These are phyloP conservation scores for Pilatotrama ljubarskyi DNA, from an alignment of 768 basidiomycete species.

Conservation along the genomic window DNA sequence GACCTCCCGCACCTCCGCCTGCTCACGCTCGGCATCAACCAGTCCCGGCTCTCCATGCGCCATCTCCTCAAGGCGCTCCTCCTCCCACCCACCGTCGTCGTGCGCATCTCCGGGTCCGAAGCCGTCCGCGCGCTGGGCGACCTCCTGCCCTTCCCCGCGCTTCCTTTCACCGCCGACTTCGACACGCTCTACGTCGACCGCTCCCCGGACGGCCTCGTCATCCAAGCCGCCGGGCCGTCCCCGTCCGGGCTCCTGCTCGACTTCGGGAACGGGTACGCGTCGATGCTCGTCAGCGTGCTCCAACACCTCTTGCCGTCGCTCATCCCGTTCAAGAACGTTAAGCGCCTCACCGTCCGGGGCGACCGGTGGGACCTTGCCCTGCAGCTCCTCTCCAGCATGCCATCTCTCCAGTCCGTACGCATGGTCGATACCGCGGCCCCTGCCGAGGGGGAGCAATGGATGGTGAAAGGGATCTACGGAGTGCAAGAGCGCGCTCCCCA, in stretches of 20 bases:
- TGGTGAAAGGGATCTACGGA: background rate
- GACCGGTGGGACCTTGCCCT: background rate
- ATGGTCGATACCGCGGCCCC: background rate
- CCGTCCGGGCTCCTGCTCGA: conserved; percentile 10
- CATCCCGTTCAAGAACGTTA: background rate
- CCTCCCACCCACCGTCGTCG: conserved; percentile 6
- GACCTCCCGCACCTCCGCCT: conserved; percentile 5
- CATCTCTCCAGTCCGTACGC: background rate
- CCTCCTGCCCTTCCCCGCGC: conserved; percentile 11
- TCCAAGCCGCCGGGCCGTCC: conserved; percentile 5
- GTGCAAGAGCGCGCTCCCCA: background rate
- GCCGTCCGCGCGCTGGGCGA: conserved; percentile 12
- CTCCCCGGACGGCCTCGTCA: background rate
- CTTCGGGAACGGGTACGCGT: background rate
- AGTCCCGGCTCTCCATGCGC: conserved; percentile 16
- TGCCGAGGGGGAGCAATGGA: background rate
- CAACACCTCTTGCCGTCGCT: background rate
- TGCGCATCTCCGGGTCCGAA: conserved; percentile 10
- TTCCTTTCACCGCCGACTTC: conserved; percentile 8
- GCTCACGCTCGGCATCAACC: conserved; percentile 11
- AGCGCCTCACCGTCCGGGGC: background rate
- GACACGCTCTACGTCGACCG: conserved; percentile 10
- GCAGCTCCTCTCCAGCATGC: background rate
- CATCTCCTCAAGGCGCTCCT: conserved; percentile 2
- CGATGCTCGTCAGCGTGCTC: background rate